Percentiles rank a stretch among this genome's conserved stretches.
Conservation (phyloP, 1,139 yeast genomes). For the Hansenula sp. region DNA sequence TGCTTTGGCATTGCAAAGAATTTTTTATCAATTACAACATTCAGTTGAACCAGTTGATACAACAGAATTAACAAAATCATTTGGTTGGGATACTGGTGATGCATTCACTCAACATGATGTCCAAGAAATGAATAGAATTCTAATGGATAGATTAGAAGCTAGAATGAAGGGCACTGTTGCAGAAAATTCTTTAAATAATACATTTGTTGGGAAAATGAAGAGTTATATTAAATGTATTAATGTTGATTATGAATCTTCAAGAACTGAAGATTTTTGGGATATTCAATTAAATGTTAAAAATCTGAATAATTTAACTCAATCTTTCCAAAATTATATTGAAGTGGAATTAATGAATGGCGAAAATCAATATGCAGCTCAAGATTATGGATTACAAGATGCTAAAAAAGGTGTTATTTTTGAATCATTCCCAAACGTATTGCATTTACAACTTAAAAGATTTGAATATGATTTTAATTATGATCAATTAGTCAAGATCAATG, state of each 20-base stretch:
- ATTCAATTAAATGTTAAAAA: slow-evolving; percentile 92
- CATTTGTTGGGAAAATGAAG: slow-evolving; percentile 96
- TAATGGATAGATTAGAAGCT: slow-evolving; percentile 90
- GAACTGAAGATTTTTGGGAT: slow-evolving; percentile 97
- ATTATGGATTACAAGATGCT: slow-evolving; percentile 91
- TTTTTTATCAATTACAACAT: slow-evolving; percentile 73
- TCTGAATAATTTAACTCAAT: slow-evolving; percentile 61
- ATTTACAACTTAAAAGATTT: slow-evolving; percentile 87
- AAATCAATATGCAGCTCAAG: slow-evolving; percentile 92
- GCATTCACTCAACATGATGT: slow-evolving; percentile 98
- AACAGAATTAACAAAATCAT: slow-evolving; percentile 78
- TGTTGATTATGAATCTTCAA: slow-evolving; percentile 91
- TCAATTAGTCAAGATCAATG: slow-evolving; percentile 86
- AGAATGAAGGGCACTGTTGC: slow-evolving; percentile 89
- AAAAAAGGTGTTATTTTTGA: slow-evolving; percentile 93
- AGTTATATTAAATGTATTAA: slow-evolving; percentile 89
- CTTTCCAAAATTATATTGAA: slow-evolving; percentile 84
- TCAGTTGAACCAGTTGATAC: slow-evolving; percentile 80
- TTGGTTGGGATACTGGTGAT: slow-evolving; percentile 96
- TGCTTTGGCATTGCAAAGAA: slow-evolving; percentile 80
- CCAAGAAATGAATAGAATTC: slow-evolving; percentile 89
- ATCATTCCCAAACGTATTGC: slow-evolving; percentile 88
- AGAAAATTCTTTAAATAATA: slow-evolving; percentile 72
- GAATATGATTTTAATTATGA: slow-evolving; percentile 93
- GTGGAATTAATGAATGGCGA: slow-evolving; percentile 91